Evolutionary conservation across 2,329 filamentous ascomycete species (phyloP).

Genomic region (Xylaria sp.): DNA sequence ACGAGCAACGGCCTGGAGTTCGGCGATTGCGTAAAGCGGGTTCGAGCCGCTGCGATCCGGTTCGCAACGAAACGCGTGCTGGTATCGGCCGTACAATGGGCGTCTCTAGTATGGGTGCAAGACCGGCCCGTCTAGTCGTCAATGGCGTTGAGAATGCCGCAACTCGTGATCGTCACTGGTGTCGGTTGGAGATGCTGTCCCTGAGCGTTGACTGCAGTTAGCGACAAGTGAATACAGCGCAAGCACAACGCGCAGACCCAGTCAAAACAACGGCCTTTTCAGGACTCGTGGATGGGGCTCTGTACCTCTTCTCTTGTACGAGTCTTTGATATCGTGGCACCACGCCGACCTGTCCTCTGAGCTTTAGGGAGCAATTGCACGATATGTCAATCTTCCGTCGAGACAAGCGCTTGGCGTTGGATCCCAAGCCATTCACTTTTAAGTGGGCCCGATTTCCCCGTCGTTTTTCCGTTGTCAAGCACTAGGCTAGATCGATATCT

Average conservation of each 20-base stretch:
- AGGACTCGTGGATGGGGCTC: neutral
- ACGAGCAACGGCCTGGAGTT: neutral
- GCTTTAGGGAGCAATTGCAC: neutral
- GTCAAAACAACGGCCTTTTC: no score
- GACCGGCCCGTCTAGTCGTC: neutral
- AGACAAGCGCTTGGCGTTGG: neutral
- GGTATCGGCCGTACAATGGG: neutral
- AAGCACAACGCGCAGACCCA: neutral
- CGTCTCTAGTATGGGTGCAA: neutral
- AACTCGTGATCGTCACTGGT: neutral
- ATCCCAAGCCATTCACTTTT: slow-evolving; percentile 11
- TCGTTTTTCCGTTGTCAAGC: slow-evolving; percentile 20
- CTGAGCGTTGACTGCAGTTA: neutral
- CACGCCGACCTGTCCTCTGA: neutral
- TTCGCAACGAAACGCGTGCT: neutral
- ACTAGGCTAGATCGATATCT: no score
- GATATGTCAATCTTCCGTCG: neutral
- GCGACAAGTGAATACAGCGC: neutral
- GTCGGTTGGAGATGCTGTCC: neutral
- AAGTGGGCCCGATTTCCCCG: slow-evolving; percentile 17
- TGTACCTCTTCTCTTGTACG: neutral
- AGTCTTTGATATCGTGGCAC: neutral
- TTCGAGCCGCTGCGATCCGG: neutral
- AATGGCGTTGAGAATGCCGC: neutral
- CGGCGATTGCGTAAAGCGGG: neutral